These are phyloP conservation scores for Hemileia vastatrix DNA, from an alignment of 1,284 basidiomycete genomes.

Conservation along the genomic window DNA sequence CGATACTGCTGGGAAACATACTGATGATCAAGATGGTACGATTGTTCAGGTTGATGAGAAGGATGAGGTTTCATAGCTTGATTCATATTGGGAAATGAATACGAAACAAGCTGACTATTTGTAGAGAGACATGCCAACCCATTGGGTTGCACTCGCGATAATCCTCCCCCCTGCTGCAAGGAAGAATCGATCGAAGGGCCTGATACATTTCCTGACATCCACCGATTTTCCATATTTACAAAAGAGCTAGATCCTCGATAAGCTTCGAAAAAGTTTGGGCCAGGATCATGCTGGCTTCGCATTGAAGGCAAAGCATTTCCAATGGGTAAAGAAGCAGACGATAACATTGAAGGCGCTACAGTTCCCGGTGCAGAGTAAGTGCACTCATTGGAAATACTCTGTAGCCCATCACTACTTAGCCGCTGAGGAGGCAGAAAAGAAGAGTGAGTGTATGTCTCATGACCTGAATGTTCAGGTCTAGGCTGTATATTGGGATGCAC, in stretches of 20 bases:
- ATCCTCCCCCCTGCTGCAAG: slow-evolving; percentile 1
- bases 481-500: slow-evolving; percentile 9
- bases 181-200: not conserved
- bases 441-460: not conserved
- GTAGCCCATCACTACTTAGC: too few relatives aligned
- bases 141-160: not conserved
- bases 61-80: not conserved
- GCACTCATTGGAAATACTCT: not conserved
- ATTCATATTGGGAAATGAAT: not conserved
- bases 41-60: not conserved
- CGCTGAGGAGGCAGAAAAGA: not conserved
- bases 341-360: not conserved
- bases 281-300: not conserved
- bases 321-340: not conserved
- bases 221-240: slow-evolving; percentile 18
- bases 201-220: slow-evolving; percentile 2
- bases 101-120: too few relatives aligned
- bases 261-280: slow-evolving; percentile 19
- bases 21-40: slow-evolving; percentile 2
- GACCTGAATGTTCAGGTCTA: not conserved
- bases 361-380: not conserved
- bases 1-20: not conserved
- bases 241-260: slow-evolving; percentile 22
- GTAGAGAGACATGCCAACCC: too few relatives aligned
- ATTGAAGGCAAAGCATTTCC: not conserved